Base-by-base conservation (phyloP, 176 grass and related monocot species). In the Aegilops tauschii region DNA sequence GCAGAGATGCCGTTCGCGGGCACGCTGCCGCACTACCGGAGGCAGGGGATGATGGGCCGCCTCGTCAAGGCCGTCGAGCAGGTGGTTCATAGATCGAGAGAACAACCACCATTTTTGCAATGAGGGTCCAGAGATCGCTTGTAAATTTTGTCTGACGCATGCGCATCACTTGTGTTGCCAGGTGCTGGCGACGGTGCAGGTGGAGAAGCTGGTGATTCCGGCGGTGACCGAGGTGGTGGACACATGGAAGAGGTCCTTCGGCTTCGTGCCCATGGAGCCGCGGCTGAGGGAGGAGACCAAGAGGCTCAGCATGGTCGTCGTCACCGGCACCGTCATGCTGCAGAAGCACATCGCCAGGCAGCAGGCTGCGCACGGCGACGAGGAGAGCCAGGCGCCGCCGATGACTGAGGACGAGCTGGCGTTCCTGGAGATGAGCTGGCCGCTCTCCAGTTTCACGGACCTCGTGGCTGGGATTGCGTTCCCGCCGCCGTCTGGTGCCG, bases 1-100 rank as follows among this genome's bases (percentile, higher is more conserved):
- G 95, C 73, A 1, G 92, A 97, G 69, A 92, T 97, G 95, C 95
- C 95, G 37, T 97, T 95, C n/a, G 86, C 92, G 42, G 90, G 86
- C 84, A 95, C 95, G 20, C 85, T 90, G 82, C 91, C 90, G n/a
- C 11, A 72, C 56, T 91, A 97, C 84, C 88, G 86, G 75, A 97
- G 40, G 78, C 90, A 91, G 72, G 95, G 95, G 21, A 95, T 97
- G 92, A 93, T 93, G 83, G 81, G 84, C 63, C 76, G 82, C 18
- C 86, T 95, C 81, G 40, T 95, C 25, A 83, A 91, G n/a, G 92
- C 82, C 20, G 85, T 95, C 9, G 92, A 97, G 65, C 89, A 97
- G 87, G 95, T 97, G 40, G 37, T n/a, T 20, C 66, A 73, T 21
- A 27, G 39, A 82, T 87, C 58, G 1, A 36, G 35, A 36, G 35